phyloP scores from a whole-genome alignment of 805 yeast species.

The Saccharomycopsis synnaedendra region DNA sequence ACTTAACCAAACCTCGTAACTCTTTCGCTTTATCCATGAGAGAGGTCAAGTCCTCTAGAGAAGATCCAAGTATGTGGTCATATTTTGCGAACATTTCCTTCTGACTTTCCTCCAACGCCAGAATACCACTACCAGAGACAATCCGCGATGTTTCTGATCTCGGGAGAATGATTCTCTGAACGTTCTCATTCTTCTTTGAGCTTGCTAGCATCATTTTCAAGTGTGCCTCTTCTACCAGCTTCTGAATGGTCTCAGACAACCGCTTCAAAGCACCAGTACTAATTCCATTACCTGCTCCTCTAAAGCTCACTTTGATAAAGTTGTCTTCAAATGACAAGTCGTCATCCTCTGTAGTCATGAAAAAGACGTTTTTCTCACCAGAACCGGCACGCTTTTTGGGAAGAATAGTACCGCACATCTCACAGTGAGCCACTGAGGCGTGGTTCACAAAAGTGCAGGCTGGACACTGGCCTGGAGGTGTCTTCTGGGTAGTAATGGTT shows the following conservation, averaged over 20 bases:
- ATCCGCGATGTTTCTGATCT: conserved; percentile 11
- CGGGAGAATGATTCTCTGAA: conserved; percentile 9
- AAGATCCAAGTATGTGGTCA: conserved; percentile 49
- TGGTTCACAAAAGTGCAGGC: conserved; percentile 78
- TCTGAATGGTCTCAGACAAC: conserved; percentile 4
- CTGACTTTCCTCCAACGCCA: conserved; percentile 50
- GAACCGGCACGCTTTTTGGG: conserved; percentile 16
- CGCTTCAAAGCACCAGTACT: conserved; percentile 6
- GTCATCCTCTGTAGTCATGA: conserved; percentile 4
- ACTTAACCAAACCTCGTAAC: conserved; percentile 42
- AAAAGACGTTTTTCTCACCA: neutral
- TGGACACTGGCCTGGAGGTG: conserved; percentile 26
- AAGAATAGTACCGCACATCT: conserved; percentile 68
- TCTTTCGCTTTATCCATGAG: conserved; percentile 73
- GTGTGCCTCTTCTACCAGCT: conserved; percentile 6
- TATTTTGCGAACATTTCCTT: conserved; percentile 45
- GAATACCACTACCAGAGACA: conserved; percentile 44
- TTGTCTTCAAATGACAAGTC: conserved; percentile 18
- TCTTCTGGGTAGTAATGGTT: neutral
- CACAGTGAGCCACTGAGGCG: conserved; percentile 67
- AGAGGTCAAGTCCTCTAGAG: conserved; percentile 67
- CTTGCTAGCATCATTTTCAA: neutral
- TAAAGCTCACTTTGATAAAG: conserved; percentile 15
- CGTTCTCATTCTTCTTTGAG: conserved; percentile 7
- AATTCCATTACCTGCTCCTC: neutral